Conservation (phyloP, 2,329 filamentous ascomycete genomes). For the Nigrospora sphaerica region DNA sequence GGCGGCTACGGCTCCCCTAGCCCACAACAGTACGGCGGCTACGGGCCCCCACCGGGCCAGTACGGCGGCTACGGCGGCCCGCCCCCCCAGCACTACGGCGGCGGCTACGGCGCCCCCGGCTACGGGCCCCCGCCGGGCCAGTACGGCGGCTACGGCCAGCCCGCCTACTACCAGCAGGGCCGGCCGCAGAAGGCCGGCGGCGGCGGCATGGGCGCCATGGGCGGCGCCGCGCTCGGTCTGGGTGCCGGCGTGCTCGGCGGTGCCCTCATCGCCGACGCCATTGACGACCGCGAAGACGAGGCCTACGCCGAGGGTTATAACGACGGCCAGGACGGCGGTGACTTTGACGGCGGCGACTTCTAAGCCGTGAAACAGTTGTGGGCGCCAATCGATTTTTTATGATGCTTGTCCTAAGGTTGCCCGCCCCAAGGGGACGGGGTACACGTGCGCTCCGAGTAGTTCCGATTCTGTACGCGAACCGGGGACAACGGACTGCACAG, state of each 20-base stretch:
- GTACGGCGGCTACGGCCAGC: slow-evolving; percentile 20
- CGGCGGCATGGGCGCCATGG: slow-evolving; percentile 59
- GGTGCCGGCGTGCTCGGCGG: slow-evolving; percentile 80
- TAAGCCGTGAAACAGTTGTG: slow-evolving; percentile 2
- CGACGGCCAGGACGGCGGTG: slow-evolving; percentile 30
- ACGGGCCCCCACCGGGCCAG: slow-evolving; percentile 11
- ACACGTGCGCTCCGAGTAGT: too few relatives aligned
- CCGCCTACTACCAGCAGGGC: slow-evolving; percentile 16
- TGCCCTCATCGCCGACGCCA: slow-evolving; percentile 59
- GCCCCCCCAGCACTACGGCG: slow-evolving; percentile 7
- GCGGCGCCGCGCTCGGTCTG: slow-evolving; percentile 69
- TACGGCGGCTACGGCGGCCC: not conserved
- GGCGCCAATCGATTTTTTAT: slow-evolving; percentile 4
- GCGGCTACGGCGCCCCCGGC: slow-evolving; percentile 10
- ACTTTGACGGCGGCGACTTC: slow-evolving; percentile 25
- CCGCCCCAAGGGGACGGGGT: too few relatives aligned
- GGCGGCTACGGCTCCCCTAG: slow-evolving; percentile 20
- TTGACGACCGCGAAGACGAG: slow-evolving; percentile 55
- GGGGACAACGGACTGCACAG: too few relatives aligned
- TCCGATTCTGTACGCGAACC: too few relatives aligned
- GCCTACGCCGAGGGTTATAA: slow-evolving; percentile 47
- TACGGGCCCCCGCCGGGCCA: slow-evolving; percentile 17
- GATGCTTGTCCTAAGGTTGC: too few relatives aligned
- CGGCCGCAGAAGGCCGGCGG: slow-evolving; percentile 31
- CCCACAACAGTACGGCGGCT: slow-evolving; percentile 22